Percentiles rank a stretch among this genome's conserved stretches.
phyloP scores from a whole-genome alignment of 352 stramenopile genomes.

The Globisporangium cylindrosporum region DNA sequence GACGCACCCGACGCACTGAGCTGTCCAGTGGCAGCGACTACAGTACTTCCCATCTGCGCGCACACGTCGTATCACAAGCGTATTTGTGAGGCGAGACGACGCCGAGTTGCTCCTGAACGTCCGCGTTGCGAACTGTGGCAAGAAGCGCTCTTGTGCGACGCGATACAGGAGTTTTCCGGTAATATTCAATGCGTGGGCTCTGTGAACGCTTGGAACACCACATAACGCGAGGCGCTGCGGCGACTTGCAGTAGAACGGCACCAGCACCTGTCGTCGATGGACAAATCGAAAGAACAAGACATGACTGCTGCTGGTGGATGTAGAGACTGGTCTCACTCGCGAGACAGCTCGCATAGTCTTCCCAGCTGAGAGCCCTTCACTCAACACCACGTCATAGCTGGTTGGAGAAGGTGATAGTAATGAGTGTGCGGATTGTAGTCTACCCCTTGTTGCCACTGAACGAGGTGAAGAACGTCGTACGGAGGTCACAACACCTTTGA shows the following conservation, averaged over 20 bases:
- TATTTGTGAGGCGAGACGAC: background rate
- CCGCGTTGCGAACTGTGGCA: constrained; percentile 5
- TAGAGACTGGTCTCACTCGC: constrained; percentile 1
- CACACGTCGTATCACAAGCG: constrained; percentile 50
- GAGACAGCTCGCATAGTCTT: constrained; percentile 13
- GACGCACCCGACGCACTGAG: constrained; percentile 46
- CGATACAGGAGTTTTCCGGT: constrained; percentile 35
- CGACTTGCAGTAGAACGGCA: constrained; percentile 54
- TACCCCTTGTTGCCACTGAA: background rate
- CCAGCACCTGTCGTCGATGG: constrained; percentile 33
- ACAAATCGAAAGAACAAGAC: constrained; percentile 42
- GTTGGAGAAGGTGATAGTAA: background rate
- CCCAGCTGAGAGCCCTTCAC: constrained; percentile 17
- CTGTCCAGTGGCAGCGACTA: constrained; percentile 48
- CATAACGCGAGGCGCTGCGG: constrained; percentile 33
- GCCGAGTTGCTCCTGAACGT: background rate
- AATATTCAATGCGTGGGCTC: constrained; percentile 15
- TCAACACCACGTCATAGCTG: constrained; percentile 22
- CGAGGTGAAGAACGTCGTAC: constrained; percentile 8
- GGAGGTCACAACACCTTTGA: constrained; percentile 19
- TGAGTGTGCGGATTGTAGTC: background rate
- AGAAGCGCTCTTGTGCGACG: constrained; percentile 19
- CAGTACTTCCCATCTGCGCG: constrained; percentile 43
- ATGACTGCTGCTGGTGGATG: background rate
- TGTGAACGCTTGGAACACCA: constrained; percentile 37